Evolutionary conservation across 768 basidiomycete genomes (phyloP).

Genomic region (Lactarius sp.): DNA sequence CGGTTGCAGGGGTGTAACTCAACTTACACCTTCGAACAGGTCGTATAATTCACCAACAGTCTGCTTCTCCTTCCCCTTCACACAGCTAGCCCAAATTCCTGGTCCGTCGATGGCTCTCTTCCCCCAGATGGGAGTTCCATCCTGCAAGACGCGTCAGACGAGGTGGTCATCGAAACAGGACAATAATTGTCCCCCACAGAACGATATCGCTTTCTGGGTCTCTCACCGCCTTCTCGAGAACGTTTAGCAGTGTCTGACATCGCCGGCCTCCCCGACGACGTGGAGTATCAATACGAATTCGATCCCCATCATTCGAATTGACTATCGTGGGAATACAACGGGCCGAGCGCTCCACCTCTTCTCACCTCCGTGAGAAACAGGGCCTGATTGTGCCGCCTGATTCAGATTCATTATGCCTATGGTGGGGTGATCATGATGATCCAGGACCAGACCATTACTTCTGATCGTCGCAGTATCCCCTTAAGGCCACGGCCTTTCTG

Average conservation of each 20-base stretch:
- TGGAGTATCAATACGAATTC: not conserved
- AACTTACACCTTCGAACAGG: slow-evolving; percentile 66
- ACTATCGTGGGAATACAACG: not conserved
- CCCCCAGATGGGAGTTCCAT: slow-evolving; percentile 62
- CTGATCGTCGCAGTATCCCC: no score
- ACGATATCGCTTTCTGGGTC: slow-evolving; percentile 11
- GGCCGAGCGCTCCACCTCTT: not conserved
- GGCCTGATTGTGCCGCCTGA: no score
- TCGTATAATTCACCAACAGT: slow-evolving; percentile 73
- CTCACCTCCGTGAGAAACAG: no score
- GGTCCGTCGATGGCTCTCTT: slow-evolving; percentile 71
- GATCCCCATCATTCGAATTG: not conserved
- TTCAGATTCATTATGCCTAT: no score
- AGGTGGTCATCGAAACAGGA: not conserved
- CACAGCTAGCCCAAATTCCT: slow-evolving; percentile 80
- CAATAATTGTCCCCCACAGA: not conserved
- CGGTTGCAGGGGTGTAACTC: not conserved
- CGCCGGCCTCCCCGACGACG: not conserved
- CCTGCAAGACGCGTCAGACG: slow-evolving; percentile 36
- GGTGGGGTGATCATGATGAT: no score
- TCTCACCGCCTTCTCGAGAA: slow-evolving; percentile 4
- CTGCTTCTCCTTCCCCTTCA: slow-evolving; percentile 79
- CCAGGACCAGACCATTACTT: no score
- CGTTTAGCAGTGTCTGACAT: slow-evolving; percentile 9
- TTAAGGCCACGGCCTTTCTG: no score